phyloP scores from a whole-genome alignment of 2,329 filamentous ascomycete species.

The Nothophaeocryptopus gaeumannii region DNA sequence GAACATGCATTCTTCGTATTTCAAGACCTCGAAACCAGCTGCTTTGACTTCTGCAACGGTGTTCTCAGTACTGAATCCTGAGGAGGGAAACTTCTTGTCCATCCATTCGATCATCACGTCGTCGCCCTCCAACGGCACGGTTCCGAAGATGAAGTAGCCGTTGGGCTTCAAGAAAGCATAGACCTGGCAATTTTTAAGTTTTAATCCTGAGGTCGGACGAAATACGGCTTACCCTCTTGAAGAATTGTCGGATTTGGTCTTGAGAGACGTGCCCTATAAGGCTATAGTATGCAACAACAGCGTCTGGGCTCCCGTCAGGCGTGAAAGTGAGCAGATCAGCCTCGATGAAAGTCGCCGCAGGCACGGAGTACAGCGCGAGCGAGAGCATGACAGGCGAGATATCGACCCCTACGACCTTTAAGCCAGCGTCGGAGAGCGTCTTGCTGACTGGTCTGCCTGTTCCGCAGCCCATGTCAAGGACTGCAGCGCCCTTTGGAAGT shows the following conservation, averaged over 20 bases:
- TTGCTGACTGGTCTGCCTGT: conserved; percentile 33
- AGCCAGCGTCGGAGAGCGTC: conserved; percentile 29
- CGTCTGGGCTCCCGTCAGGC: neutral
- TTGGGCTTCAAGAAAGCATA: neutral
- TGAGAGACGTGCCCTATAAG: conserved; percentile 1
- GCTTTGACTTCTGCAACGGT: neutral
- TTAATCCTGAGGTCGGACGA: too few relatives aligned
- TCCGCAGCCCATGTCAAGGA: conserved; percentile 36
- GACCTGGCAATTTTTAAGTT: neutral
- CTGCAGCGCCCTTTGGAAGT: conserved; percentile 12
- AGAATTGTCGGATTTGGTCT: neutral
- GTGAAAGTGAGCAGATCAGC: neutral
- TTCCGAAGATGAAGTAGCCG: conserved; percentile 4
- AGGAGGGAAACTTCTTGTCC: neutral
- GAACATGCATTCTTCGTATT: conserved; percentile 1
- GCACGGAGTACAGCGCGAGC: conserved; percentile 19
- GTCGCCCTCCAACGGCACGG: conserved; percentile 2
- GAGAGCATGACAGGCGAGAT: conserved; percentile 34
- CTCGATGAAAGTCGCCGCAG: conserved; percentile 8
- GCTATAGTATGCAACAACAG: conserved; percentile 5
- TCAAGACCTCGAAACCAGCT: conserved; percentile 3
- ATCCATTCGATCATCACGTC: conserved; percentile 1
- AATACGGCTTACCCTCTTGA: neutral
- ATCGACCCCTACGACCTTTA: conserved; percentile 31
- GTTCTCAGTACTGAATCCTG: neutral